Evolutionary conservation across 2,329 filamentous ascomycete species (phyloP).

Genomic region (Diplodia mutila): DNA sequence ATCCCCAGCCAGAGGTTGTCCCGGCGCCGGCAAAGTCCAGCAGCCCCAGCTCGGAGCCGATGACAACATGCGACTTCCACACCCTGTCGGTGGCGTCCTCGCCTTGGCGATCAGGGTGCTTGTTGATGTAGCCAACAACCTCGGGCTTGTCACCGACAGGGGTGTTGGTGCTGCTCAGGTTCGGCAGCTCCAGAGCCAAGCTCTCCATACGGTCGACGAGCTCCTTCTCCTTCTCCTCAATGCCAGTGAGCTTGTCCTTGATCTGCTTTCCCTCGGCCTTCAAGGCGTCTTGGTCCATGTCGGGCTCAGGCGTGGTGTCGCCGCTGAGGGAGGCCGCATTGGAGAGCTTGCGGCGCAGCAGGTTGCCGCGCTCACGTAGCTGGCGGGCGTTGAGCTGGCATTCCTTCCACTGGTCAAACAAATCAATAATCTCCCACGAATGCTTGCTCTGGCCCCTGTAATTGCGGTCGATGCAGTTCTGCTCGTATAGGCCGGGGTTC

Average conservation of each 20-base stretch:
- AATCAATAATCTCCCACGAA: constrained; percentile 57
- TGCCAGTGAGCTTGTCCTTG: constrained; percentile 64
- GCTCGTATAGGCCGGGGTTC: constrained; percentile 76
- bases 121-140: constrained; percentile 79
- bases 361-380: constrained; percentile 69
- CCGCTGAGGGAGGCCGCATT: constrained; percentile 44
- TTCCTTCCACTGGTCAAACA: constrained; percentile 50
- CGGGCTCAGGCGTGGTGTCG: constrained; percentile 36
- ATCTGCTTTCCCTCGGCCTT: constrained; percentile 66
- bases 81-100: constrained; percentile 46
- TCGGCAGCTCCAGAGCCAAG: constrained; percentile 80
- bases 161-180: constrained; percentile 77
- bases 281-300: constrained; percentile 55
- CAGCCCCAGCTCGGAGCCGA: constrained; percentile 84
- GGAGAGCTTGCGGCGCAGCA: constrained; percentile 58
- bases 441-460: constrained; percentile 63
- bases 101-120: constrained; percentile 55
- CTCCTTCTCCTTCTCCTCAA: constrained; percentile 65
- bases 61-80: constrained; percentile 79
- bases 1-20: constrained; percentile 90
- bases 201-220: constrained; percentile 69
- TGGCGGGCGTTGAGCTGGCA: constrained; percentile 63
- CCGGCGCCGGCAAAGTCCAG: constrained; percentile 85
- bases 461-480: constrained; percentile 85
- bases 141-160: constrained; percentile 69